Evolutionary conservation across 1,284 basidiomycete genomes (phyloP), one percentile per base, ranked within the genome.

Genomic region (Ustilago esculenta): DNA sequence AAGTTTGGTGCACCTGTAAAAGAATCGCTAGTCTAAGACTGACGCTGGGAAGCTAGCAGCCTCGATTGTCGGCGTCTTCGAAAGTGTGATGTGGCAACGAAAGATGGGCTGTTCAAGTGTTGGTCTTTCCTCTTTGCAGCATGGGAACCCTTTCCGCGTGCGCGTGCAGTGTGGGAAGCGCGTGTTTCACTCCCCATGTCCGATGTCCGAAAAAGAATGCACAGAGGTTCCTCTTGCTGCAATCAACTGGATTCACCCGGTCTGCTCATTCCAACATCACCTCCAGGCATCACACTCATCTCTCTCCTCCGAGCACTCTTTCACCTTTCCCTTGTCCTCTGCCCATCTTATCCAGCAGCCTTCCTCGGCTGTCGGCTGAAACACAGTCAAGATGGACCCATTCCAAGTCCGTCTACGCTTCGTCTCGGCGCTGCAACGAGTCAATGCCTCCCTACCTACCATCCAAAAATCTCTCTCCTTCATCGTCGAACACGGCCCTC

Each of bases 391-490:
- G 15, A 76, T 76, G 74, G 75, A 77, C 34, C 70, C 70, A 8
- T 77, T 77, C 42, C 73, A 82, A 69, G 54, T 78, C 12, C 79
- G 82, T 15, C 59, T 83, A 27, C 72, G 73, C 32, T 82, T 83
- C 56, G 49, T 81, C 18, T 48, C 64, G 18, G 48, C 77, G 43
- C 71, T 82, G 27, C 65, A 78, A 3, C 64, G 71, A 2, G 51
- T 83, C 49, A 79, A 76, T 15, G 82, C 80, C 36, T 74, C 92
- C 24, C 92, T 94, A 79, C 89, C 89, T 78, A 93, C 91, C 32
- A 95, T 96, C 47, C 90, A 92, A 79, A 93, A 91, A 81, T 89
- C 92, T 27, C 92, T 95, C 23, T 85, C 87, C 2, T 95, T 90
- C 78, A 91, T 92, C 2, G 85, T 95, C 61, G 93, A 92, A 80